These are phyloP conservation scores for Talaromyces sp. DNA, from an alignment of 2,329 filamentous ascomycete genomes.

Conservation along the genomic window DNA sequence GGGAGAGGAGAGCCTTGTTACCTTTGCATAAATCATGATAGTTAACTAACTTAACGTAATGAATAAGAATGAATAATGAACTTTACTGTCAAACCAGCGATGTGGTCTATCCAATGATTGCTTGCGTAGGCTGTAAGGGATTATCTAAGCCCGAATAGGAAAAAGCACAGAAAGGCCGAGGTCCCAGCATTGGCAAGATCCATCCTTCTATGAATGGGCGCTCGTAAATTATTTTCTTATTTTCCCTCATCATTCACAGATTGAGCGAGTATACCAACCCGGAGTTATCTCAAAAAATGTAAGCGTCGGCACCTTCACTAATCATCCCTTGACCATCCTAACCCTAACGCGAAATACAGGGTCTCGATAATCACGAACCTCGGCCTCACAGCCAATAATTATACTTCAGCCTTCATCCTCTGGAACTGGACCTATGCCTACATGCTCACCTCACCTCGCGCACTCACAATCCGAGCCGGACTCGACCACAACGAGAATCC, in stretches of 20 bases:
- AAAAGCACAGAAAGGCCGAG: neutral
- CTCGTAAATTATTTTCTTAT: neutral
- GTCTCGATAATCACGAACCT: constrained; percentile 1
- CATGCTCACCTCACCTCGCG: constrained; percentile 40
- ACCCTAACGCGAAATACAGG: neutral
- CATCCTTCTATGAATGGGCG: neutral
- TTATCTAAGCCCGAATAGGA: neutral
- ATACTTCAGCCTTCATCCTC: constrained; percentile 2
- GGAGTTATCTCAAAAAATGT: neutral
- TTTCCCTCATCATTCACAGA: neutral
- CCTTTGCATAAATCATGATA: constrained; percentile 3
- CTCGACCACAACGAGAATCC: constrained; percentile 47
- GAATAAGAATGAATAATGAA: neutral
- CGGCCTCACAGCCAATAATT: constrained; percentile 6
- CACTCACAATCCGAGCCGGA: constrained; percentile 39
- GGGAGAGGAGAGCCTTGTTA: neutral
- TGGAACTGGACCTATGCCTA: constrained; percentile 37
- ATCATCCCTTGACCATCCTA: neutral
- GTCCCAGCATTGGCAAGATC: neutral
- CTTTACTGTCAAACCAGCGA: too few relatives aligned
- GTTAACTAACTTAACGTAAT: too few relatives aligned
- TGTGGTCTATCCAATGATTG: neutral
- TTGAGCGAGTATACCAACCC: neutral
- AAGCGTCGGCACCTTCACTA: neutral
- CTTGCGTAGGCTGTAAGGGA: neutral